These are phyloP conservation scores for Fusarium buharicum DNA, from an alignment of 2,329 filamentous ascomycete genomes.

Conservation along the genomic window DNA sequence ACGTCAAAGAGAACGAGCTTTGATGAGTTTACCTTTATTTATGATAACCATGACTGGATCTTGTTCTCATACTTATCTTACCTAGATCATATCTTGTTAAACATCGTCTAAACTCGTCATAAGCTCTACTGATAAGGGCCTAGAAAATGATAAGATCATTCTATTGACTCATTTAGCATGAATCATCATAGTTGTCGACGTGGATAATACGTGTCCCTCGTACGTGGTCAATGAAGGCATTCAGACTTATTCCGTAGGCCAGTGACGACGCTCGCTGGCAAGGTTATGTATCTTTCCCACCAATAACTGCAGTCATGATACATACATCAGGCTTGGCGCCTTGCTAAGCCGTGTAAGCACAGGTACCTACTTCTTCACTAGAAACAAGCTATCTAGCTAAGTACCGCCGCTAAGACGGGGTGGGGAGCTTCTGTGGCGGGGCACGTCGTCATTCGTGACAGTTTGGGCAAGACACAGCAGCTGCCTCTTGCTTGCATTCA, in stretches of 20 bases:
- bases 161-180: neutral
- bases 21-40: neutral
- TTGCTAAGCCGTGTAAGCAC: constrained; percentile 13
- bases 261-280: constrained; percentile 32
- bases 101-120: neutral
- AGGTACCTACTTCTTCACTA: constrained; percentile 12
- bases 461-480: constrained; percentile 33
- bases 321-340: neutral
- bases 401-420: no score
- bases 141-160: neutral
- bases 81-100: no score
- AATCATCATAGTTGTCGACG: constrained; percentile 5
- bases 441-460: constrained; percentile 43
- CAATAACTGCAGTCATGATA: constrained; percentile 19
- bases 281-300: constrained; percentile 5
- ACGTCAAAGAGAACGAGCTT: neutral
- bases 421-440: constrained; percentile 35
- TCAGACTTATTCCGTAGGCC: constrained; percentile 5
- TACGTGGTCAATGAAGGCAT: constrained; percentile 27
- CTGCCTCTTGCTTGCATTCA: constrained; percentile 18
- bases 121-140: neutral
- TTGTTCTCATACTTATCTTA: no score
- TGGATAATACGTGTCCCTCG: constrained; percentile 28
- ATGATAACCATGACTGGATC: neutral
- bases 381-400: neutral